These are phyloP conservation scores for Hevea brasiliensis DNA, from an alignment of 345 rosid species.

Conservation along the genomic window DNA sequence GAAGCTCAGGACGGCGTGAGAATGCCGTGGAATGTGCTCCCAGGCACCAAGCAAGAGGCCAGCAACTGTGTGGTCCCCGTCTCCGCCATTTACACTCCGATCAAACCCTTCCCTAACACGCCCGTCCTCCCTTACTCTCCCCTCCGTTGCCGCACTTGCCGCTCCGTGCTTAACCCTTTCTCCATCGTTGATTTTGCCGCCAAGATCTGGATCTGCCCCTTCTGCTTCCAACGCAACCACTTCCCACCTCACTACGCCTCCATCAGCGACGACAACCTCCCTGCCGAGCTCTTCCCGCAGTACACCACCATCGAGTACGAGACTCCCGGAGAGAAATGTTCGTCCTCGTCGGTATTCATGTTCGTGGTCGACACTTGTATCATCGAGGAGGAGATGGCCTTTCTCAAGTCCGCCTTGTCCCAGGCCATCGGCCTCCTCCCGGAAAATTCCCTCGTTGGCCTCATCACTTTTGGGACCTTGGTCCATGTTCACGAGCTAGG, in stretches of 20 bases:
- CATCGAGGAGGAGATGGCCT: slow-evolving; percentile 79
- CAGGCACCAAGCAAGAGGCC: slow-evolving; percentile 68
- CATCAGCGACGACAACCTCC: slow-evolving; percentile 72
- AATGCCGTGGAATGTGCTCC: slow-evolving; percentile 92
- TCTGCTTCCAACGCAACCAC: slow-evolving; percentile 87
- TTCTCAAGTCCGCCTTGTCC: slow-evolving; percentile 72
- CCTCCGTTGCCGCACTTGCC: slow-evolving; percentile 89
- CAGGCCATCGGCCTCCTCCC: slow-evolving; percentile 78
- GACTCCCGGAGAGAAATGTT: slow-evolving; percentile 42
- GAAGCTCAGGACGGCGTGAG: slow-evolving; percentile 76
- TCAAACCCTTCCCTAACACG: slow-evolving; percentile 57
- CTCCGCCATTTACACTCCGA: slow-evolving; percentile 78
- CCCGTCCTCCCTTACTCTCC: slow-evolving; percentile 78
- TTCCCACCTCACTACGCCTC: slow-evolving; percentile 77
- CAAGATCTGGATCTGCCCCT: slow-evolving; percentile 89
- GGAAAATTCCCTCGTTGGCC: slow-evolving; percentile 69
- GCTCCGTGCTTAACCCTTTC: slow-evolving; percentile 83
- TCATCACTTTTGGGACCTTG: slow-evolving; percentile 70
- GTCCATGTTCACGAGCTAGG: slow-evolving; percentile 92
- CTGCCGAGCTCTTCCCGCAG: slow-evolving; percentile 89
- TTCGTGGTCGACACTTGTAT: slow-evolving; percentile 85
- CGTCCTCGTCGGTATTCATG: slow-evolving; percentile 51
- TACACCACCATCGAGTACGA: slow-evolving; percentile 84
- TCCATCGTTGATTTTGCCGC: slow-evolving; percentile 76
- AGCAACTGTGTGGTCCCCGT: slow-evolving; percentile 73